Percentiles rank a stretch among this genome's conserved stretches.
These are phyloP conservation scores for Alternaria postmessia DNA, from an alignment of 2,329 filamentous ascomycete genomes.

Conservation along the genomic window DNA sequence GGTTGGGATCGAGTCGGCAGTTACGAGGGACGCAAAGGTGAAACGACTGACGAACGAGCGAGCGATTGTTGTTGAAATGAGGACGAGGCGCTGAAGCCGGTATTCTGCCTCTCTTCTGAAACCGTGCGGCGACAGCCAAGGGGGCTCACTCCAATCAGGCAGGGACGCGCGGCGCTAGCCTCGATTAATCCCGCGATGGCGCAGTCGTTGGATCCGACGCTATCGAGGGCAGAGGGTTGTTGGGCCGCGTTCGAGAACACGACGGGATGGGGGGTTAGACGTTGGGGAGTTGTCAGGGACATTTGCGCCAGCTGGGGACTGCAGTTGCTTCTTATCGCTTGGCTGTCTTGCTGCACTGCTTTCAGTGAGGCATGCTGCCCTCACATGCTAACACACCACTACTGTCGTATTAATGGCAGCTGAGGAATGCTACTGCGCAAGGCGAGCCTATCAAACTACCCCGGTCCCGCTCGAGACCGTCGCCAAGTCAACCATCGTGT, in stretches of 20 bases:
- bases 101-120: constrained; percentile 38
- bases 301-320: background rate
- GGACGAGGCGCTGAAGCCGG: constrained; percentile 29
- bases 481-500: constrained; percentile 3
- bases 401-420: constrained; percentile 24
- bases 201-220: constrained; percentile 21
- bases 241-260: constrained; percentile 32
- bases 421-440: constrained; percentile 33
- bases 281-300: background rate
- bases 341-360: background rate
- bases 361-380: constrained; percentile 18
- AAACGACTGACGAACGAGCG: constrained; percentile 47
- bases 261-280: constrained; percentile 1
- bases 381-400: constrained; percentile 25
- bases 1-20: constrained; percentile 1
- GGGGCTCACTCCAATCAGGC: constrained; percentile 36
- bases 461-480: constrained; percentile 20
- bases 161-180: constrained; percentile 40
- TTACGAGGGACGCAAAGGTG: constrained; percentile 33
- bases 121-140: constrained; percentile 31
- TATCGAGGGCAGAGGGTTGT: constrained; percentile 30
- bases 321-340: background rate
- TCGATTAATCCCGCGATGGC: constrained; percentile 10
- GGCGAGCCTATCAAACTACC: constrained; percentile 23
- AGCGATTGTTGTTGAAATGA: constrained; percentile 19